A percentile compares a stretch with the other conserved stretches of the same genome.
Evolutionary conservation across 1,139 yeast genomes (phyloP).

Genomic region (Hemisphaericaspora lyxosophila): DNA sequence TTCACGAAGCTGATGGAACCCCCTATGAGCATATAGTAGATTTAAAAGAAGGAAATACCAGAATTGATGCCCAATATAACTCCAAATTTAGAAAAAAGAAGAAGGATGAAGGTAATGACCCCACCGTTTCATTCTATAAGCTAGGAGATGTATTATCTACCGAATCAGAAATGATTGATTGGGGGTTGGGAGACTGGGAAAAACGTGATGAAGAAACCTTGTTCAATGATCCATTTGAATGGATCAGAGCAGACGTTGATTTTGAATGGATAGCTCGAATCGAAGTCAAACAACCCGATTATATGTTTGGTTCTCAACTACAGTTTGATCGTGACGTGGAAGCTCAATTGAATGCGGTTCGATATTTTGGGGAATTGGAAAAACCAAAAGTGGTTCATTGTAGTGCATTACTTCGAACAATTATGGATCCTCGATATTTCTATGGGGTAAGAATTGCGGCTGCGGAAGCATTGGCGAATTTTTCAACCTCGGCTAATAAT

Average conservation of each 20-base stretch:
- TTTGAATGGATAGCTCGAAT: constrained; percentile 93
- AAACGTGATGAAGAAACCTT: constrained; percentile 63
- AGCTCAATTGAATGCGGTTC: constrained; percentile 85
- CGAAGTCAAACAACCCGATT: constrained; percentile 85
- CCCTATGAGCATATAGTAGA: constrained; percentile 98
- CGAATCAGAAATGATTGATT: constrained; percentile 59
- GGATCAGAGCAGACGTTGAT: constrained; percentile 96
- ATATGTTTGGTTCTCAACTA: constrained; percentile 91
- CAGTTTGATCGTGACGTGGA: constrained; percentile 96
- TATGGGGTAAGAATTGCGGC: constrained; percentile 91
- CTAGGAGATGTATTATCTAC: constrained; percentile 76
- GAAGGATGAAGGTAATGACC: constrained; percentile 39
- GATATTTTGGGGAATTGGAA: constrained; percentile 62
- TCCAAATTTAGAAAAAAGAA: constrained; percentile 81
- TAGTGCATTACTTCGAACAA: constrained; percentile 73
- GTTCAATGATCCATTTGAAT: constrained; percentile 87
- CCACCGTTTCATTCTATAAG: constrained; percentile 39
- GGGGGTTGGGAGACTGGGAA: constrained; percentile 78
- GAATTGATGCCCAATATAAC: constrained; percentile 90
- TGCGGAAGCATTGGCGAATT: constrained; percentile 69
- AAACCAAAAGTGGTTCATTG: constrained; percentile 68
- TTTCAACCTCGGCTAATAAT: constrained; percentile 60
- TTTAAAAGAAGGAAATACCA: constrained; percentile 79
- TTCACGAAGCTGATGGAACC: constrained; percentile 99
- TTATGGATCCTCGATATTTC: constrained; percentile 81